A percentile compares a stretch with the other conserved stretches of the same genome.
Conservation (phyloP, 345 rosid genomes). For the Pistacia integerrima region DNA sequence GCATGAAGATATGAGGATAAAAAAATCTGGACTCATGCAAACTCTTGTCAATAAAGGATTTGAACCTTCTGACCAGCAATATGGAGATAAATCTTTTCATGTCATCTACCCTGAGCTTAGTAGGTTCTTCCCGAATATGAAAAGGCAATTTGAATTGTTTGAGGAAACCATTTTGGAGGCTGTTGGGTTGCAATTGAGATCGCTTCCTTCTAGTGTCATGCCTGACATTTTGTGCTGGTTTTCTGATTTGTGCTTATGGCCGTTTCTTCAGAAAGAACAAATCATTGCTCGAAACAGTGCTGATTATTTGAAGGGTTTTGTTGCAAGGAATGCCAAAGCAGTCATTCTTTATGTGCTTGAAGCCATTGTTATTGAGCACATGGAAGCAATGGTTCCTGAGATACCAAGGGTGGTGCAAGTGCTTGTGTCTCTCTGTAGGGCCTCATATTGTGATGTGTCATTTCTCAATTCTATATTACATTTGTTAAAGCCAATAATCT, state of each 20-base stretch:
- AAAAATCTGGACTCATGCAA: constrained; percentile 28
- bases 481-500: constrained; percentile 70
- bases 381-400: constrained; percentile 87
- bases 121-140: constrained; percentile 71
- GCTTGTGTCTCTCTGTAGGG: constrained; percentile 59
- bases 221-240: constrained; percentile 88
- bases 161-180: constrained; percentile 80
- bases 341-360: constrained; percentile 71
- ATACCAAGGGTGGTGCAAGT: constrained; percentile 76
- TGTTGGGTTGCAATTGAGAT: constrained; percentile 72
- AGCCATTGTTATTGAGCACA: constrained; percentile 67
- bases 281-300: constrained; percentile 28
- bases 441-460: constrained; percentile 63
- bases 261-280: constrained; percentile 42
- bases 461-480: constrained; percentile 61
- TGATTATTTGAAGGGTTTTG: constrained; percentile 58
- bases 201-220: constrained; percentile 52
- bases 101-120: constrained; percentile 65
- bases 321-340: constrained; percentile 73
- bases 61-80: constrained; percentile 37
- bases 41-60: constrained; percentile 17
- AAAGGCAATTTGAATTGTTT: constrained; percentile 62
- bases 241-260: constrained; percentile 71
- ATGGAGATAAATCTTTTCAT: constrained; percentile 46
- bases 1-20: constrained; percentile 33